Base-by-base conservation (phyloP, 257 asterid species). In the Verbascum thapsus region DNA sequence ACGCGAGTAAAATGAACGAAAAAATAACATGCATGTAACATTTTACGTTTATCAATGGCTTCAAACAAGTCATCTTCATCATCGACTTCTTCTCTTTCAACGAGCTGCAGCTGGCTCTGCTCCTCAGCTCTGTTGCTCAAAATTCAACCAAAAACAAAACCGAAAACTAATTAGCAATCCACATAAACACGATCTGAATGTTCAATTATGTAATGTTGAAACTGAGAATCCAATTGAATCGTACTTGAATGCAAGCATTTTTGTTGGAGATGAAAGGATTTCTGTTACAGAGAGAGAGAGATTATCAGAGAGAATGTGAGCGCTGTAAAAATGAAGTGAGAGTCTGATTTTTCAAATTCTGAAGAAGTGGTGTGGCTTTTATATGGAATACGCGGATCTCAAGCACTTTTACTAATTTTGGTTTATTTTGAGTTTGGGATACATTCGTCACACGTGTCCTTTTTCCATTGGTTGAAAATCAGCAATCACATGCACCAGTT, bases 11-110 rank as follows among this genome's bases (percentile, higher is more conserved):
- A 26, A 26, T 38, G 40, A 20, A 42, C 16, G 26, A 10, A 1
- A 26, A n/a, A n/a, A n/a, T n/a, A n/a, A n/a, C n/a, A n/a, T n/a
- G n/a, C n/a, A n/a, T n/a, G 4, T 18, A 37, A 22, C 17, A 26
- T 8, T 32, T 54, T 76, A 91, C 96, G 69, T 76, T 91, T 91
- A 70, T 91, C 98, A n/a, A 92, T 92, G 8, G 96, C 96, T 85
- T 90, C 99, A 65, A 94, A 90, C 86, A 85, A 63, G 74, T 89
- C 96, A 37, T 90, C 99, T 76, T 94, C 99, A 63, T 84, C 97
- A 10, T 90, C 96, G 75, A 87, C 69, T 56, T 81, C 97, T 77
- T 87, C 97, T 56, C 97, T 74, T 71, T 90, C 90, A 47, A 94
- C 86, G 38, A 94, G 79, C 86, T 90, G 99, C 61, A 94, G 75